Percentiles rank a stretch among this genome's conserved stretches.
Evolutionary conservation across 441 rosid species (phyloP).

Genomic region (Aleurites moluccanus): DNA sequence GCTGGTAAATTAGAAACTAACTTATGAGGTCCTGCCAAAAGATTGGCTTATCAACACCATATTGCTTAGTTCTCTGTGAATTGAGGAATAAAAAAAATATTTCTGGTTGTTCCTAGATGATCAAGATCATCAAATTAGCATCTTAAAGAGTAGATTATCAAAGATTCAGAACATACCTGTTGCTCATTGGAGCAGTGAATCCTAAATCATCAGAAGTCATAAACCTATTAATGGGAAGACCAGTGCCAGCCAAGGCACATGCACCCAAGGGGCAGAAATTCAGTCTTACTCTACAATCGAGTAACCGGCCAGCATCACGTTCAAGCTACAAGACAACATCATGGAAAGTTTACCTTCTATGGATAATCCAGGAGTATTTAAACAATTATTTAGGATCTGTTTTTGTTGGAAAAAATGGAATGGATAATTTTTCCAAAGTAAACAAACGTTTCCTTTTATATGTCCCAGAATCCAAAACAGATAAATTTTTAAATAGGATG

Average conservation of each 20-base stretch:
- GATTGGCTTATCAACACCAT: background rate
- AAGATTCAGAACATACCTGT: constrained; percentile 54
- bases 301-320: constrained; percentile 79
- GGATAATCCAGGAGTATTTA: too few relatives aligned
- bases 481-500: background rate
- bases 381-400: background rate
- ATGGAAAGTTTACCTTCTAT: background rate
- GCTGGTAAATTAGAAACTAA: background rate
- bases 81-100: background rate
- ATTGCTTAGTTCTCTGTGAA: background rate
- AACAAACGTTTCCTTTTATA: background rate
- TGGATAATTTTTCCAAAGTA: background rate
- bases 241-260: constrained; percentile 96
- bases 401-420: background rate
- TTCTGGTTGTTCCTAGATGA: background rate
- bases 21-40: background rate
- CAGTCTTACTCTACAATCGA: constrained; percentile 68
- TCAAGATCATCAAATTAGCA: constrained; percentile 4
- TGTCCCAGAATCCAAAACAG: background rate
- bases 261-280: constrained; percentile 91
- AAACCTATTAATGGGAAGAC: constrained; percentile 83
- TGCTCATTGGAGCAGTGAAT: constrained; percentile 84
- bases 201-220: constrained; percentile 77
- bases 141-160: background rate
- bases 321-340: constrained; percentile 66